Conservation (phyloP, 1,139 yeast genomes). For the Geotrichum cucujoidarum region DNA sequence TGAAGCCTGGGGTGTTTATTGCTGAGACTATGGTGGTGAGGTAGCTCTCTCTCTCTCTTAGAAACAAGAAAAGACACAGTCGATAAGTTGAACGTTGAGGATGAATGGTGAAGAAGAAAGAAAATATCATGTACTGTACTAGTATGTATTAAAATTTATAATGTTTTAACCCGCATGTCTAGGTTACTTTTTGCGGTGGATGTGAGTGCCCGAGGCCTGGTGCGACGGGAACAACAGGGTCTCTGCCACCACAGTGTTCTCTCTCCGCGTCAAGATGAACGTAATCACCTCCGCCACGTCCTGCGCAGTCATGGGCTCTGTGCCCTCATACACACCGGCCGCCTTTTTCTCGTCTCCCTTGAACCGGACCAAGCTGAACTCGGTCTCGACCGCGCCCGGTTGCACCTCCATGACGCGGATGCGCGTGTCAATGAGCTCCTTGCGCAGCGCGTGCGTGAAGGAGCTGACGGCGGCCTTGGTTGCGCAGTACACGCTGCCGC, state of each 20-base stretch:
- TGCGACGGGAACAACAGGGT: slow-evolving; percentile 68
- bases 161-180: too few species aligned
- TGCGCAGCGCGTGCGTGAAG: slow-evolving; percentile 69
- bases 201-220: slow-evolving; percentile 71
- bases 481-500: slow-evolving; percentile 81
- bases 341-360: slow-evolving; percentile 68
- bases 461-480: slow-evolving; percentile 78
- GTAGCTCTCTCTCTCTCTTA: too few species aligned
- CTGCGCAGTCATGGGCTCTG: slow-evolving; percentile 66
- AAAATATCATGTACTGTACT: too few species aligned
- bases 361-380: slow-evolving; percentile 71
- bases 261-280: slow-evolving; percentile 61
- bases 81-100: too few species aligned
- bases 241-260: slow-evolving; percentile 75
- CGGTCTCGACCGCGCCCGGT: slow-evolving; percentile 91
- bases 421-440: slow-evolving; percentile 67
- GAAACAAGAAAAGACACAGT: too few species aligned
- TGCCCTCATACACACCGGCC: slow-evolving; percentile 64
- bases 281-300: slow-evolving; percentile 81
- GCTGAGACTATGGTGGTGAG: too few species aligned
- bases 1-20: too few species aligned
- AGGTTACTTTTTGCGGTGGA: slow-evolving; percentile 38
- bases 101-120: too few species aligned
- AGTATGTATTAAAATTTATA: too few species aligned
- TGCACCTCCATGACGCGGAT: slow-evolving; percentile 79